phyloP scores from a whole-genome alignment of 805 yeast species.

The Wickerhamomyces ciferrii region DNA sequence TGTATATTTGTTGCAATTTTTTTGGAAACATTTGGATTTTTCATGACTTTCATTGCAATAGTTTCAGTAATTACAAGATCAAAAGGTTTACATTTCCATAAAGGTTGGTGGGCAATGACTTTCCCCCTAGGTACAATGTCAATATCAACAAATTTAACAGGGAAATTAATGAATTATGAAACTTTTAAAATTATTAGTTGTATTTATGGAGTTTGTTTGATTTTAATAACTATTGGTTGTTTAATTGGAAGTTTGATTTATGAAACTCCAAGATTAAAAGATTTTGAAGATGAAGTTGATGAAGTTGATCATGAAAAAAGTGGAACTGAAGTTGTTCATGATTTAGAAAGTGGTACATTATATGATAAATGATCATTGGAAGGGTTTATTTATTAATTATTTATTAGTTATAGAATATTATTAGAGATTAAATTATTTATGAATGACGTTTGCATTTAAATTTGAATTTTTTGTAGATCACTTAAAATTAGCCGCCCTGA shows the following conservation, averaged over 20 bases:
- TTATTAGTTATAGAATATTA: no score
- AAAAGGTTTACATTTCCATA: conserved; percentile 36
- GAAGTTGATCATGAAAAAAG: background rate
- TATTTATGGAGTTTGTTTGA: conserved; percentile 50
- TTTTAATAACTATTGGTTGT: conserved; percentile 26
- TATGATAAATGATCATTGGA: no score
- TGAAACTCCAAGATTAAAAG: background rate
- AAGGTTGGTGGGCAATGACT: conserved; percentile 78
- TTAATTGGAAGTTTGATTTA: background rate
- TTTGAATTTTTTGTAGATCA: no score
- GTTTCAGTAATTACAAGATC: conserved; percentile 23
- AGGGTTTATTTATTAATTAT: no score
- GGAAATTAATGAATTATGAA: conserved; percentile 37
- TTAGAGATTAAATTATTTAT: no score
- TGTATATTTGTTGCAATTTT: conserved; percentile 38
- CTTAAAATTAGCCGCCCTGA: no score
- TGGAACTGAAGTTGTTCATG: no score
- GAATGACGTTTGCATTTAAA: no score
- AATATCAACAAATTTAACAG: conserved; percentile 51
- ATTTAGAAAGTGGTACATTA: background rate
- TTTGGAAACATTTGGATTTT: conserved; percentile 51
- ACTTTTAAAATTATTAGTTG: conserved; percentile 61
- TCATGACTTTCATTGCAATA: conserved; percentile 43
- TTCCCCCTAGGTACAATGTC: conserved; percentile 88
- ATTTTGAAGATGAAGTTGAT: background rate